These are phyloP conservation scores for Ilyonectria mors-panacis DNA, from an alignment of 2,329 filamentous ascomycete species.

Conservation along the genomic window DNA sequence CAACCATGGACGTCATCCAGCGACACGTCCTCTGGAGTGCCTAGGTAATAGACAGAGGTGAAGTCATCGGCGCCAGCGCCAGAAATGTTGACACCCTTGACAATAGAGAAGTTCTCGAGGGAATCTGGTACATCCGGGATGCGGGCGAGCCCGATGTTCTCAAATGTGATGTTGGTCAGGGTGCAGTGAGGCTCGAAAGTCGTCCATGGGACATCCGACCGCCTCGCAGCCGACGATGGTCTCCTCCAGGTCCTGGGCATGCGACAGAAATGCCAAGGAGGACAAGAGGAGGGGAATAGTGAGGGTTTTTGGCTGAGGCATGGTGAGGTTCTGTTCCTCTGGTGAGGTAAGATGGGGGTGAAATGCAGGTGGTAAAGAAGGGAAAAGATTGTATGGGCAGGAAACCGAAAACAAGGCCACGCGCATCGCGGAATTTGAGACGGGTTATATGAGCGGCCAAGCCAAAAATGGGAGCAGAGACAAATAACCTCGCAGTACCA, in stretches of 20 bases:
- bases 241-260: background rate
- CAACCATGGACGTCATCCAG: background rate
- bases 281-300: background rate
- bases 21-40: slow-evolving; percentile 7
- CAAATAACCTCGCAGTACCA: too few species aligned
- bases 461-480: too few species aligned
- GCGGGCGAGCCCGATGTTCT: slow-evolving; percentile 11
- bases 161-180: slow-evolving; percentile 6
- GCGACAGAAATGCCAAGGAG: background rate
- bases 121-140: slow-evolving; percentile 9
- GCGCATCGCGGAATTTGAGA: too few species aligned
- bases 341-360: too few species aligned
- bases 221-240: slow-evolving; percentile 19
- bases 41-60: slow-evolving; percentile 10
- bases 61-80: slow-evolving; percentile 2
- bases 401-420: too few species aligned
- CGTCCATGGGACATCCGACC: slow-evolving; percentile 1
- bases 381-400: too few species aligned
- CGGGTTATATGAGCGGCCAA: too few species aligned
- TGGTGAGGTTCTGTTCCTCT: too few species aligned
- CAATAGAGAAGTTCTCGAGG: slow-evolving; percentile 11
- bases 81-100: slow-evolving; percentile 10
- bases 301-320: background rate
- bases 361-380: too few species aligned
- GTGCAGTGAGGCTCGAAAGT: slow-evolving; percentile 12